Evolutionary conservation across 441 rosid genomes (phyloP), one percentile per base, ranked within the genome.

Genomic region (Cnidoscolus chayamansa): DNA sequence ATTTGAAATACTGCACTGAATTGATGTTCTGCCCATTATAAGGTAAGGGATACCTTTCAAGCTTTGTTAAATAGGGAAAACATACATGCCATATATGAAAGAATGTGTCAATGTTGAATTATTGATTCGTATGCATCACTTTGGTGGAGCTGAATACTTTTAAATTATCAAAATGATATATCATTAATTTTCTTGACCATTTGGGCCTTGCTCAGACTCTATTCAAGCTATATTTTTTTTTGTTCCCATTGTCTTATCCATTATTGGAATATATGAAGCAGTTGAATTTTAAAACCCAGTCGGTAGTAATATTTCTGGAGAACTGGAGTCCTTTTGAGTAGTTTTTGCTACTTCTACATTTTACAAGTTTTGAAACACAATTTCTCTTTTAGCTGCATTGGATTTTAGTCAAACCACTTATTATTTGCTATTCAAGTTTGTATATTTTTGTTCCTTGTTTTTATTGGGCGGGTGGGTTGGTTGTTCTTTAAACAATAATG

Each of bases 191-290:
- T 58, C 37, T 30, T 50, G 25, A 35, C 16, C 60, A 10, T 53
- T 8, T 56, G 31, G 70, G 35, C 25, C 25, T 67, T 32, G n/a
- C 61, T 32, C 31, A 51, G 43, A 30, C 55, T 69, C 55, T 58
- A 15, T 37, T 9, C 30, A 31, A 12, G n/a, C 37, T 1, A 54
- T 15, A 12, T 31, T 37, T 30, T 48, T 13, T 30, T 32, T 43
- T 50, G 57, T 65, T 65, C 43, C 10, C 16, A 43, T 17, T 63
- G 67, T 17, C 49, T 13, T 49, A 43, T 25, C 69, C 30, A 65
- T 20, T 65, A 25, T 13, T 56, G 72, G 50, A 31, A 19, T 55
- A 32, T 67, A 50, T 31, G 15, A 4, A 67, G 13, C 15, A 25
- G 30, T 50, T n/a, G 57, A 56, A 25, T 19, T 55, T 32, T 20